Evolutionary conservation across 257 asterid genomes (phyloP).

Genomic region (Nicotiana knightiana): DNA sequence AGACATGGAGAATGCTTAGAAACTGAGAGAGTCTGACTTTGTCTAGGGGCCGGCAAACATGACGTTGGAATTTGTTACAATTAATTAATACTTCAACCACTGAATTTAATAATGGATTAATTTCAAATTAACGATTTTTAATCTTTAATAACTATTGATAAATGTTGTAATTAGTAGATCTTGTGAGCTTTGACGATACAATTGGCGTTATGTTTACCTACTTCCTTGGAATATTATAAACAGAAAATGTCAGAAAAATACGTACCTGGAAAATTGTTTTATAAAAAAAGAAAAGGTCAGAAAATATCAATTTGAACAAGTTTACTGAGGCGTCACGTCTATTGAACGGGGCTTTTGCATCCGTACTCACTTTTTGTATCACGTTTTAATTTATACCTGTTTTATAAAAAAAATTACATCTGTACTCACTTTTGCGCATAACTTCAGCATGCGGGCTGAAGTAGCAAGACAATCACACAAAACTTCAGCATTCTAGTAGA

Average conservation of each 20-base stretch:
- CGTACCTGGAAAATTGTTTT: too few species aligned
- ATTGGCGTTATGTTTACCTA: not conserved
- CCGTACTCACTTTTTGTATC: too few species aligned
- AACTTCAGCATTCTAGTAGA: too few species aligned
- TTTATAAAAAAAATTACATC: too few species aligned
- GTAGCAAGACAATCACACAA: too few species aligned
- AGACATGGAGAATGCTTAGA: slow-evolving; percentile 9
- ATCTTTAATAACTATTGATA: not conserved
- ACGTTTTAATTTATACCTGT: too few species aligned
- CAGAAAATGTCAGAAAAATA: not conserved
- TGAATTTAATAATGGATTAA: not conserved
- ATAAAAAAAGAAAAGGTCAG: not conserved
- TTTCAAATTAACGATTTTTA: not conserved
- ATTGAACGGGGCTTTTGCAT: too few species aligned
- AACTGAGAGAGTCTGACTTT: not conserved
- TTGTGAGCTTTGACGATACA: not conserved
- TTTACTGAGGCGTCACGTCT: not conserved
- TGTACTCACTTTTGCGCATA: too few species aligned
- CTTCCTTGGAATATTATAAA: not conserved
- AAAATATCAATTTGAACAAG: not conserved
- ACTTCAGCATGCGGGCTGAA: too few species aligned
- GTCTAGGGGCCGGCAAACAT: slow-evolving; percentile 7
- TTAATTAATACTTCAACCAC: not conserved
- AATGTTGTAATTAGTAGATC: not conserved
- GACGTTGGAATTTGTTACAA: not conserved